These are phyloP conservation scores for Pleurotus ostreatus DNA, from an alignment of 768 basidiomycete species.

Conservation along the genomic window DNA sequence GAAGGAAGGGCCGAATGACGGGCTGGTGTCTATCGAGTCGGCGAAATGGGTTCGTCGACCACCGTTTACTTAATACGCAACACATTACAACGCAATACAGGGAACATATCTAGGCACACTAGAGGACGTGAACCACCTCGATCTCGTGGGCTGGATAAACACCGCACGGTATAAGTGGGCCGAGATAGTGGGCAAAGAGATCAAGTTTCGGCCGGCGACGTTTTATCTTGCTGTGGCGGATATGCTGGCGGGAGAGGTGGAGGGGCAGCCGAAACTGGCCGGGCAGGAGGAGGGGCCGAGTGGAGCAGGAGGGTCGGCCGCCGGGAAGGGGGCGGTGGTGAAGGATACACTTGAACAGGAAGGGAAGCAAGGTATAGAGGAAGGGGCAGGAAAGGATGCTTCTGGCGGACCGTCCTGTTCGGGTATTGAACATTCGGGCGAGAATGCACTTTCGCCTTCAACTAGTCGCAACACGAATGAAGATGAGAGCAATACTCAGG, in stretches of 20 bases:
- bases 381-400: background rate
- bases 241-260: slow-evolving; percentile 73
- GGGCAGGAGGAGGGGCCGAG: background rate
- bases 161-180: slow-evolving; percentile 86
- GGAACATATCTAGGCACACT: slow-evolving; percentile 96
- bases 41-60: slow-evolving; percentile 62
- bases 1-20: slow-evolving; percentile 92
- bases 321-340: slow-evolving; percentile 13
- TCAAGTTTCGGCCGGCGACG: slow-evolving; percentile 87
- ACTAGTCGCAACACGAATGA: too few species aligned
- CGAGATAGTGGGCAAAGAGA: slow-evolving; percentile 82
- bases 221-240: slow-evolving; percentile 87
- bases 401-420: too few species aligned
- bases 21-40: slow-evolving; percentile 84
- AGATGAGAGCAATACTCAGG: too few species aligned
- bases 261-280: slow-evolving; percentile 37
- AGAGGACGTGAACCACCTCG: slow-evolving; percentile 85
- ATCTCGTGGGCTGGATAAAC: slow-evolving; percentile 93
- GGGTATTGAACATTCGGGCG: too few species aligned
- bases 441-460: too few species aligned
- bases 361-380: slow-evolving; percentile 1
- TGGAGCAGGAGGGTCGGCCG: background rate
- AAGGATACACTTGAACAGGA: slow-evolving; percentile 9
- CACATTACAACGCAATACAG: slow-evolving; percentile 26
- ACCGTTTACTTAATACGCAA: background rate